Evolutionary conservation across 2,329 filamentous ascomycete species (phyloP).

Genomic region (Fusarium sp.): DNA sequence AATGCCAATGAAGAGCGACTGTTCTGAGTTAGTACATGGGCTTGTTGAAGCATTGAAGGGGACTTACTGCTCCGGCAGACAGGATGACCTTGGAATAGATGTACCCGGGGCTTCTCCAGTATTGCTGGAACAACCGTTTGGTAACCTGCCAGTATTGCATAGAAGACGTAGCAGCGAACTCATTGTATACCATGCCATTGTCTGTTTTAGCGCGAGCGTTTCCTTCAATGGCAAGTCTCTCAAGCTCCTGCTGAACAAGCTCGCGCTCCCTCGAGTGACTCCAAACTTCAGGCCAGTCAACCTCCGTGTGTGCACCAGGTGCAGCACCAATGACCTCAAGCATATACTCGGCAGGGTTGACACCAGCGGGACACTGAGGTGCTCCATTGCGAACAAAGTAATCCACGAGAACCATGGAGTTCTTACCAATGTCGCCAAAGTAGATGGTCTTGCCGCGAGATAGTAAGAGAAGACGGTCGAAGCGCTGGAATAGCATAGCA

Average conservation of each 20-base stretch:
- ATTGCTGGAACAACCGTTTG: constrained; percentile 52
- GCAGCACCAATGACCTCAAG: constrained; percentile 60
- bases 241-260: constrained; percentile 51
- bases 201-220: not conserved
- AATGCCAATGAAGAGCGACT: constrained; percentile 73
- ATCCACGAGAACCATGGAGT: constrained; percentile 63
- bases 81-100: constrained; percentile 66
- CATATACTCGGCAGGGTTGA: constrained; percentile 78
- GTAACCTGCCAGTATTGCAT: constrained; percentile 51
- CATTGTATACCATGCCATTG: constrained; percentile 36
- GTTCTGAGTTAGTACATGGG: not conserved
- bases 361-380: constrained; percentile 60
- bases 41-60: accelerated
- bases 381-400: constrained; percentile 74
- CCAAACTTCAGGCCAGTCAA: constrained; percentile 55
- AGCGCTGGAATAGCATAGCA: constrained; percentile 60
- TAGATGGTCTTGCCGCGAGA: constrained; percentile 72
- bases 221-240: constrained; percentile 13
- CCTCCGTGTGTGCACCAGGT: constrained; percentile 59
- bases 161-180: constrained; percentile 47
- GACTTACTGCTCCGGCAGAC: constrained; percentile 49
- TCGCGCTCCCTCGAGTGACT: constrained; percentile 47
- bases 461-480: constrained; percentile 69
- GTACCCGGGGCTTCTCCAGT: constrained; percentile 64
- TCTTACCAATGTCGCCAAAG: constrained; percentile 71